A percentile compares a stretch with the other conserved stretches of the same genome.
phyloP scores from a whole-genome alignment of 177 flowering plant genomes.

The Vitis hybrid region DNA sequence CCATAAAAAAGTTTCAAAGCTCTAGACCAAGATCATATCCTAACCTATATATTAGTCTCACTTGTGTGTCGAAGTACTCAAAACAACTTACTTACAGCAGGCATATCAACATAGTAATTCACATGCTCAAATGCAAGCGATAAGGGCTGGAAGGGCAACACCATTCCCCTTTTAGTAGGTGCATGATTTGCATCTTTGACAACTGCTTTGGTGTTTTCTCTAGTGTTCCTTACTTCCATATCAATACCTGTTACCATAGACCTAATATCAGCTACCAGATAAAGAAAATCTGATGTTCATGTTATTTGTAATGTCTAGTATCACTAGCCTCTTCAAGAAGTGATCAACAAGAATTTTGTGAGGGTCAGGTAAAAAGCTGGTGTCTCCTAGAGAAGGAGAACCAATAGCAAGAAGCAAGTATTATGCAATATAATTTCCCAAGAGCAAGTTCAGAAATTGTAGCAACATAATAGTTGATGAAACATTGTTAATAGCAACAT shows the following conservation, averaged over 20 bases:
- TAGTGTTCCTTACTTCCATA: constrained; percentile 22
- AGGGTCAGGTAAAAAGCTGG: no score
- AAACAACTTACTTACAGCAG: constrained; percentile 52
- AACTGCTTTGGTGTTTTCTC: constrained; percentile 10
- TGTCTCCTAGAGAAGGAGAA: no score
- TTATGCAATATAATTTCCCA: no score
- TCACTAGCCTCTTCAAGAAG: no score
- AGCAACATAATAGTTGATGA: no score
- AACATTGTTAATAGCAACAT: no score
- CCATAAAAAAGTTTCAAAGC: background rate
- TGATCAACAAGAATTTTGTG: no score
- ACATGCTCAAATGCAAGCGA: constrained; percentile 71
- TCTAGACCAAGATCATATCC: background rate
- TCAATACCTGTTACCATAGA: constrained; percentile 24
- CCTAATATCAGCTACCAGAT: background rate
- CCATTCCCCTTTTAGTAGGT: constrained; percentile 57
- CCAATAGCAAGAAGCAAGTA: no score
- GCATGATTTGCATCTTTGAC: constrained; percentile 2
- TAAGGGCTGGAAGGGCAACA: constrained; percentile 74
- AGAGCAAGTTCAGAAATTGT: no score
- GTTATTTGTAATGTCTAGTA: background rate
- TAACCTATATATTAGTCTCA: background rate
- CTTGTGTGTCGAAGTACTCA: background rate
- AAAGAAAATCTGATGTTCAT: background rate
- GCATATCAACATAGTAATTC: constrained; percentile 86